These are phyloP conservation scores for Paecilomyces niveus DNA, from an alignment of 2,329 filamentous ascomycete species.

Conservation along the genomic window DNA sequence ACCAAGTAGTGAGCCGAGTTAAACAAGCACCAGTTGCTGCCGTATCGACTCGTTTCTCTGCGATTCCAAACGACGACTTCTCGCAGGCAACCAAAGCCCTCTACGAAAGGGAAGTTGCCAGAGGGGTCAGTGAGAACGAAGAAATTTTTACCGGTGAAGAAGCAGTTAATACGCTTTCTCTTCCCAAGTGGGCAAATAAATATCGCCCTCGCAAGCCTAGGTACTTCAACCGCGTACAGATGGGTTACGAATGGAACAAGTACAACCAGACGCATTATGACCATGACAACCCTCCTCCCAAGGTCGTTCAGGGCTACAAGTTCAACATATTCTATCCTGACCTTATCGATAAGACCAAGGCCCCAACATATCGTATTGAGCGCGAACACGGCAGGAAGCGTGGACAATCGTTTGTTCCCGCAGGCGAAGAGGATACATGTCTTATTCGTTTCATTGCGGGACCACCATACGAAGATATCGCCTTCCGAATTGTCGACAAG, in stretches of 20 bases:
- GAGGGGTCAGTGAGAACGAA: constrained; percentile 86
- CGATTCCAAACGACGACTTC: constrained; percentile 66
- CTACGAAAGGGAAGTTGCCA: constrained; percentile 87
- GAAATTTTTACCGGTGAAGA: constrained; percentile 94
- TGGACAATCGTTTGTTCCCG: constrained; percentile 86
- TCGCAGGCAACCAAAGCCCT: constrained; percentile 81
- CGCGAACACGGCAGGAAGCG: constrained; percentile 82
- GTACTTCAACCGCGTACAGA: constrained; percentile 97
- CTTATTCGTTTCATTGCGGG: constrained; percentile 93
- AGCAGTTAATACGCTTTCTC: constrained; percentile 56
- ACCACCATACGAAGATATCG: constrained; percentile 92
- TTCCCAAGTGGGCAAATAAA: constrained; percentile 74
- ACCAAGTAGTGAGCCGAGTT: constrained; percentile 24
- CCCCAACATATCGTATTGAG: constrained; percentile 92
- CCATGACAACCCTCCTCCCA: constrained; percentile 93
- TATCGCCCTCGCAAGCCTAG: constrained; percentile 85
- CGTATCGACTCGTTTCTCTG: constrained; percentile 62
- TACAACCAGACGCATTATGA: constrained; percentile 99
- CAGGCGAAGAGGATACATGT: constrained; percentile 94
- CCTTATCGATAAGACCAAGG: constrained; percentile 87
- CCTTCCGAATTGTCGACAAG: constrained; percentile 93
- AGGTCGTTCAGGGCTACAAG: constrained; percentile 97
- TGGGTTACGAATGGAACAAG: constrained; percentile 99
- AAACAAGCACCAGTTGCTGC: constrained; percentile 41
- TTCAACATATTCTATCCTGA: constrained; percentile 99